Evolutionary conservation across 305 asterid species (phyloP), one percentile per base, ranked within the genome.

Genomic region (Fraxinus ornus): DNA sequence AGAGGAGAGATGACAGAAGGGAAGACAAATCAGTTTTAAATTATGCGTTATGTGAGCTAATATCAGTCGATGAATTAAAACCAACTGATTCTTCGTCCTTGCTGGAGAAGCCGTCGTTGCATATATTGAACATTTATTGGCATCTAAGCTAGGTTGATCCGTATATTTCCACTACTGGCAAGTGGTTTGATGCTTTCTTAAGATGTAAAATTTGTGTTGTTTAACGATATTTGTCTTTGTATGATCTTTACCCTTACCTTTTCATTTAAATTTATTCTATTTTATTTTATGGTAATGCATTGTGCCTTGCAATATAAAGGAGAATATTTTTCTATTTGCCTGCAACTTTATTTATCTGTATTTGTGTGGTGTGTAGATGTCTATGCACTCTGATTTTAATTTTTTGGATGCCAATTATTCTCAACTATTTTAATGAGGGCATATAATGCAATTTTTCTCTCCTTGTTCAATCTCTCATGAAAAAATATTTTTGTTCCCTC

Each of bases 61-160:
- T 81, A 22, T 78, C 17, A 33, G 76, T 60, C 6, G 49, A 76
- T 3, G 41, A 77, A 52, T 47, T 33, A 79, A 83, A 44, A 7
- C 21, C 70, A 66, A 52, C 78, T 12, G 28, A 49, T 49, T 72
- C 81, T 83, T 68, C 35, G 70, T 80, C 79, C 55, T 75, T 30
- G 37, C 39, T 26, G 21, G 10, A 70, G 39, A 70, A 13, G 21
- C 37, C 37, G 15, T 12, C 5, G 5, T 10, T 26, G 75, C 37
- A 68, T 68, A 26, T 28, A n/a, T 12, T 26, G n/a, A 68, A 30
- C 37, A 30, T 28, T 7, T 21, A 62, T 62, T 62, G 71, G 32
- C 15, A 1, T 28, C 39, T 5, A 12, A 10, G 39, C 5, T 70
- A 70, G 19, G 21, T 70, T 70, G 39, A 70, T 10, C 10, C 0